Evolutionary conservation across 352 stramenopile species (phyloP), one percentile per base, ranked within the genome.

Genomic region (Phytophthora fragariaefolia): DNA sequence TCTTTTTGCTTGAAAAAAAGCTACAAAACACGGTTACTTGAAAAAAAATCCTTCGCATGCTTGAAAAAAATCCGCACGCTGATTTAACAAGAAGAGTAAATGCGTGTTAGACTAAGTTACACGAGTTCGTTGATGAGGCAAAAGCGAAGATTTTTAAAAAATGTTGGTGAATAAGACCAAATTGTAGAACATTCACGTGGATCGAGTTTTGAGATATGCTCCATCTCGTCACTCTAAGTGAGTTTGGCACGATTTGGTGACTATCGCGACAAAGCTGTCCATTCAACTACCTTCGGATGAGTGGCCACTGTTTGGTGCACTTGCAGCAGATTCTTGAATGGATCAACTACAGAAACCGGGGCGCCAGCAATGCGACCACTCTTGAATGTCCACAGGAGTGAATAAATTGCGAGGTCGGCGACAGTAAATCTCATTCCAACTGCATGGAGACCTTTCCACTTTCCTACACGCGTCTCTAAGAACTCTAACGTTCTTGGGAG

Each of bases 361-460:
- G 85, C 57, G 27, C 71, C 77, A 30, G 58, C 50, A 34, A 77
- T 69, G 1, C 63, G 51, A 13, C 71, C 68, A 36, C 59, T 82
- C 43, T 74, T 74, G 26, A 86, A 66, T 9, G 73, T 73, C 48
- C 73, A 61, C 42, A 87, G n/a, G 7, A 85, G 49, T 18, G 67
- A 60, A 50, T 81, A 85, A 28, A 92, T 71, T 6, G 72, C 79
- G 3, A 92, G 57, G 30, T 91, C 83, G 0, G 79, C 80, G 4
- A 87, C 46, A 2, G 79, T 87, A 10, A 90, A 40, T 7, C 63
- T 43, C 30, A 71, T 50, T 12, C 71, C 68, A 18, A 83, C 62
- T 5, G 68, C 58, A 50, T 79, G 75, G 5, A 40, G 12, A 12
- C 73, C 59, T 26, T 43, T 60, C 56, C 79, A 86, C 13, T 50